phyloP scores from a whole-genome alignment of 805 yeast species.

The Limtongia smithiae region DNA sequence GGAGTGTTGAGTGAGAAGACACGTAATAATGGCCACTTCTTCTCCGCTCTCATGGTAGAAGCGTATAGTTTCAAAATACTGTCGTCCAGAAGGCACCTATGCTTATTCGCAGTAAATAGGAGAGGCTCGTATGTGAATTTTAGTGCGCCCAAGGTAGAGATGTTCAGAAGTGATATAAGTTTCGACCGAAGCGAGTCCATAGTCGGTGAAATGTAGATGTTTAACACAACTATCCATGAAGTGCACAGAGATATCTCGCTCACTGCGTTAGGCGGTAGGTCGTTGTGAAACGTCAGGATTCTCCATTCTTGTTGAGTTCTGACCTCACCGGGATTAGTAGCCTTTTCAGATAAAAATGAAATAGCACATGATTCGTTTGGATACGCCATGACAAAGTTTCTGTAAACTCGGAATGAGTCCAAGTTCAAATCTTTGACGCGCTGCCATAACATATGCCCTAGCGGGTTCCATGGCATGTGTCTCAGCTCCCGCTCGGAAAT shows the following conservation, averaged over 20 bases:
- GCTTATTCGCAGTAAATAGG: no score
- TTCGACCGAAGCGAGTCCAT: not conserved
- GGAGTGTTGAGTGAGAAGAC: not conserved
- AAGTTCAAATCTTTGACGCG: not conserved
- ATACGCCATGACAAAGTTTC: slow-evolving; percentile 2
- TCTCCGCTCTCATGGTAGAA: slow-evolving; percentile 2
- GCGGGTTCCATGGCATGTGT: not conserved
- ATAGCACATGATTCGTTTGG: not conserved
- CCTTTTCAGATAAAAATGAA: not conserved
- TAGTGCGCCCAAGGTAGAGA: slow-evolving; percentile 8
- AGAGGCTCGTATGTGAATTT: not conserved
- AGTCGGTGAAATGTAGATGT: not conserved
- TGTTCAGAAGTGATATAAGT: not conserved
- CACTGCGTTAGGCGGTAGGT: slow-evolving; percentile 1
- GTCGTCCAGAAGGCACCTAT: not conserved
- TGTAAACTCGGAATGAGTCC: not conserved
- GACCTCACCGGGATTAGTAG: not conserved
- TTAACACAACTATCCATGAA: slow-evolving; percentile 1
- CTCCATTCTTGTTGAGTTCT: not conserved
- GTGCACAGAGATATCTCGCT: not conserved
- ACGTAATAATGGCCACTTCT: slow-evolving; percentile 7
- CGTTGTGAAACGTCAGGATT: not conserved
- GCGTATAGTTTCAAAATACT: slow-evolving; percentile 5
- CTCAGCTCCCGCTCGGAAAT: not conserved
- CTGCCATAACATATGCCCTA: slow-evolving; percentile 2